phyloP scores from a whole-genome alignment of 805 yeast genomes.

The Candida vaughaniae region DNA sequence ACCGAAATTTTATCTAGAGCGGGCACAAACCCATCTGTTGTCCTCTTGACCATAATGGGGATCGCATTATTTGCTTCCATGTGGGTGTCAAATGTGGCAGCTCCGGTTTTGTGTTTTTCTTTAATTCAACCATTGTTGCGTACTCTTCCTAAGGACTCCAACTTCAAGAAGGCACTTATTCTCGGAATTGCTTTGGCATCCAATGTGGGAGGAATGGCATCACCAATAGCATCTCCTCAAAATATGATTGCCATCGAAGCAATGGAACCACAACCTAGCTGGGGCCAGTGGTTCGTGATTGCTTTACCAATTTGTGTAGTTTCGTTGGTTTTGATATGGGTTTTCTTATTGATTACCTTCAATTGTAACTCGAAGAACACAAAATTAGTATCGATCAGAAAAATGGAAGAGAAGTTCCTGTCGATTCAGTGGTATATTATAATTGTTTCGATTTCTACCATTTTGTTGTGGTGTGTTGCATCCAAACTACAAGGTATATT shows the following conservation, averaged over 20 bases:
- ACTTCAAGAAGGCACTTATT: slow-evolving; percentile 40
- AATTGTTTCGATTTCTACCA: slow-evolving; percentile 66
- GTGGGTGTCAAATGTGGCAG: slow-evolving; percentile 61
- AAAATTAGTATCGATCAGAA: slow-evolving; percentile 55
- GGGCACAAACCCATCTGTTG: slow-evolving; percentile 50
- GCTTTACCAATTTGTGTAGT: slow-evolving; percentile 47
- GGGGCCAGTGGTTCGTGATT: slow-evolving; percentile 59
- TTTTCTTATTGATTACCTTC: slow-evolving; percentile 53
- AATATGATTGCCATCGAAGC: slow-evolving; percentile 55
- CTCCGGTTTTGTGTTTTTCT: slow-evolving; percentile 54
- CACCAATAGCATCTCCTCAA: slow-evolving; percentile 56
- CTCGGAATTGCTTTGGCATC: slow-evolving; percentile 52
- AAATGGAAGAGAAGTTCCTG: slow-evolving; percentile 65
- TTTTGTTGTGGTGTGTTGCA: slow-evolving; percentile 86
- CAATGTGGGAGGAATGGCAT: slow-evolving; percentile 55
- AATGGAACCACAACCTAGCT: slow-evolving; percentile 50
- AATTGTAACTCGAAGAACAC: slow-evolving; percentile 49
- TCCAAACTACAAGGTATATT: slow-evolving; percentile 67
- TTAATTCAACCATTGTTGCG: slow-evolving; percentile 49
- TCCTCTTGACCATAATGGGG: slow-evolving; percentile 48
- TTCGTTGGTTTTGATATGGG: slow-evolving; percentile 43
- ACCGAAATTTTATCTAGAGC: slow-evolving; percentile 50
- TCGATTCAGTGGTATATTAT: slow-evolving; percentile 74
- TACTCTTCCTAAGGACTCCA: slow-evolving; percentile 41
- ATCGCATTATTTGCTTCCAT: slow-evolving; percentile 52